phyloP scores from a whole-genome alignment of 805 yeast genomes.

The Cyberlindnera mrakii region DNA sequence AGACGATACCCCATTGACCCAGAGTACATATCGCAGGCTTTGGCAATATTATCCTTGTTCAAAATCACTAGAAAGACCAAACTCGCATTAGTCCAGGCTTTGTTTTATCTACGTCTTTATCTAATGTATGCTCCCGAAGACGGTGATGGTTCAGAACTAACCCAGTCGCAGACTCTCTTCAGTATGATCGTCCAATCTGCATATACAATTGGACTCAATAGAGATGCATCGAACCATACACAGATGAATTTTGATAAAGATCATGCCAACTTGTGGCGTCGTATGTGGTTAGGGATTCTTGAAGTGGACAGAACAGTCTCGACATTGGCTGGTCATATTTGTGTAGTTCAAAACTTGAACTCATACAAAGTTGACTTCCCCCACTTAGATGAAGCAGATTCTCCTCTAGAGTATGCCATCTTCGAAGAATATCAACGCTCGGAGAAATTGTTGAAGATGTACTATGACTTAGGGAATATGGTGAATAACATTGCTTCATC shows the following conservation, averaged over 20 bases:
- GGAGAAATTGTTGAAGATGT: constrained; percentile 13
- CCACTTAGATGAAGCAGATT: background rate
- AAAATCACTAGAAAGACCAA: constrained; percentile 33
- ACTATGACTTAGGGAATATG: constrained; percentile 13
- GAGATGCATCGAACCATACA: constrained; percentile 35
- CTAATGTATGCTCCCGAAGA: constrained; percentile 40
- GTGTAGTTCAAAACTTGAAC: constrained; percentile 14
- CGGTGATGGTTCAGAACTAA: constrained; percentile 40
- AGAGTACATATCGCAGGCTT: constrained; percentile 32
- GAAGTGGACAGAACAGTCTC: constrained; percentile 19
- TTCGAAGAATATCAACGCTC: constrained; percentile 12
- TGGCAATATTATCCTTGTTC: constrained; percentile 35
- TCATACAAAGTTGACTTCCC: constrained; percentile 17
- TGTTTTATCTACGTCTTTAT: constrained; percentile 36
- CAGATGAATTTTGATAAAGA: constrained; percentile 13
- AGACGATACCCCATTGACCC: constrained; percentile 33
- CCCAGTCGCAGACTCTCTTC: constrained; percentile 33
- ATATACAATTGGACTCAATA: constrained; percentile 37
- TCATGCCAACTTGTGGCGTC: constrained; percentile 19
- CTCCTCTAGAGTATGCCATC: constrained; percentile 10
- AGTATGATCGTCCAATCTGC: constrained; percentile 39
- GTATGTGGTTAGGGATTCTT: constrained; percentile 20
- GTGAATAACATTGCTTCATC: constrained; percentile 15
- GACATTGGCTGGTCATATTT: constrained; percentile 18
- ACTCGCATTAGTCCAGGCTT: constrained; percentile 36